These are phyloP conservation scores for Vaccinium macrocarpon DNA, from an alignment of 148 eudicot species.

Conservation along the genomic window DNA sequence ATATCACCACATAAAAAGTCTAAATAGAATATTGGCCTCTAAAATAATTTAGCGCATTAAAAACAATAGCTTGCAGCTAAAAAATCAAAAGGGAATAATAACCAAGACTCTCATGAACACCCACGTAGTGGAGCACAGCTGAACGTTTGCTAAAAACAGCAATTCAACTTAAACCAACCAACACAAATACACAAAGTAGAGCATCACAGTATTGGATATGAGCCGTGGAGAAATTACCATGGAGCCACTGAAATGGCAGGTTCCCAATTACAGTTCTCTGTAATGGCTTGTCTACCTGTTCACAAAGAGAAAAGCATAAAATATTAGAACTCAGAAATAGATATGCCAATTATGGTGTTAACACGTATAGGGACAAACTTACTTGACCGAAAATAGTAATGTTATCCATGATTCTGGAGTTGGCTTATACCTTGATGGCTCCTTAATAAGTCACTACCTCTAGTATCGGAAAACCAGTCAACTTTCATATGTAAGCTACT, in stretches of 20 bases:
- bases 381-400: too few relatives aligned
- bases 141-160: neutral
- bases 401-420: too few relatives aligned
- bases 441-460: too few relatives aligned
- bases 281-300: too few relatives aligned
- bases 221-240: constrained; percentile 44
- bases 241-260: constrained; percentile 25
- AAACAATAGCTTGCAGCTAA: neutral
- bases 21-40: neutral
- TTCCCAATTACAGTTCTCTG: too few relatives aligned
- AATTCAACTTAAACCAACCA: neutral
- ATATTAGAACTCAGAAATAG: too few relatives aligned
- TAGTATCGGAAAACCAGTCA: too few relatives aligned
- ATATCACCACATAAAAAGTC: neutral
- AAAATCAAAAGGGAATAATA: neutral
- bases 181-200: neutral
- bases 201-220: neutral
- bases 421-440: too few relatives aligned
- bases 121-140: neutral
- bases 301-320: too few relatives aligned
- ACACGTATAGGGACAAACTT: too few relatives aligned
- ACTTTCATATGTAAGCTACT: too few relatives aligned
- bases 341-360: too few relatives aligned
- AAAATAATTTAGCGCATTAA: neutral
- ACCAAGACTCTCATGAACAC: neutral